Evolutionary conservation across 2,329 filamentous ascomycete species (phyloP), one percentile per base, ranked within the genome.

Genomic region (Penicillium sp.): DNA sequence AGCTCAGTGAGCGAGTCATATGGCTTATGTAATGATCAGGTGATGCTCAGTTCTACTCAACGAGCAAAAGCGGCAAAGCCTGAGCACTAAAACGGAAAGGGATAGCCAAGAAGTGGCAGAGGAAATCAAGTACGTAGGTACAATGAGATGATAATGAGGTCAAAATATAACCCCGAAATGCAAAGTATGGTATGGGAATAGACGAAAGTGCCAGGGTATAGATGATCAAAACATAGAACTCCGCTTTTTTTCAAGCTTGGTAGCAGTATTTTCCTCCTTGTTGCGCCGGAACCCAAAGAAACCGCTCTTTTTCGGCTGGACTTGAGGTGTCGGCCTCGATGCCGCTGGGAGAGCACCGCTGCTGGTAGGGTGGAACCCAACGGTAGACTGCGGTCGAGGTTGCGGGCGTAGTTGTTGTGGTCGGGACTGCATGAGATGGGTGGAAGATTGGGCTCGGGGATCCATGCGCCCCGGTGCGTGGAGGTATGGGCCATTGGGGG

Each of bases 221-320:
- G 38, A 50, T 29, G 45, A 53, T 68, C 58, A 79, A 63, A 79
- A 79, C 67, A 80, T 77, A 35, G 77, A 77, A 68, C 78, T 80
- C 64, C 74, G 70, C 68, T 81, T 80, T 66, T 77, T 79, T 43
- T 68, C 64, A 49, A 80, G 58, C 55, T 74, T 76, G 31, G 66
- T 69, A 10, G 65, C 59, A 15, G 63, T 63, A 10, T 62, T 63
- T 42, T 77, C 75, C 21, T 71, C 69, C 21, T 73, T 70, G 12
- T 67, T 68, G 35, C 72, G 69, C 23, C 72, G 67, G 47, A 80
- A 75, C 4, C 75, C 73, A 63, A 80, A 79, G 67, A 80, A 77
- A 65, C 77, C 78, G 38, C 75, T 78, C 60, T 76, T 78, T 61
- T 75, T 78, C 53, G 75, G 69, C 50, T 73, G 72, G 12, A 75